Percentiles rank a stretch among this genome's conserved stretches.
These are phyloP conservation scores for Colletotrichum sp. DNA, from an alignment of 2,329 filamentous ascomycete species.

Conservation along the genomic window DNA sequence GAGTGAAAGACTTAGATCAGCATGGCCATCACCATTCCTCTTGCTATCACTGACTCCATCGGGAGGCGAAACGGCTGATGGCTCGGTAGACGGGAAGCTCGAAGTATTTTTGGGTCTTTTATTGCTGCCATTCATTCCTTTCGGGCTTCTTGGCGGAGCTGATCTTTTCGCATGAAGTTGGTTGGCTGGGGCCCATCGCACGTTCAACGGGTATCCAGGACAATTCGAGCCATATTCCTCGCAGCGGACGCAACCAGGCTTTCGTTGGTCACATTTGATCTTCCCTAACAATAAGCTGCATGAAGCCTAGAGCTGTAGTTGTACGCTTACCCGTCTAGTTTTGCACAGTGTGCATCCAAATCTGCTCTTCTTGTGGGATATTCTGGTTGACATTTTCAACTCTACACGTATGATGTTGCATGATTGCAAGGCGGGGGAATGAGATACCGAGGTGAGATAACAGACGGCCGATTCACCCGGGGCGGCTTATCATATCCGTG, in stretches of 20 bases:
- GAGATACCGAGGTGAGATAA: not conserved
- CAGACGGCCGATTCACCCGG: not conserved
- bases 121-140: not conserved
- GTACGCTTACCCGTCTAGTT: not conserved
- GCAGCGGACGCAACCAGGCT: not conserved
- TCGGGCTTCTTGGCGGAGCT: not conserved
- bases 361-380: not conserved
- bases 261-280: not conserved
- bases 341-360: not conserved
- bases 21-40: not conserved
- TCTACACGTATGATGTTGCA: not conserved
- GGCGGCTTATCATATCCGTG: not conserved
- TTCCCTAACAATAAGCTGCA: not conserved
- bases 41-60: not conserved
- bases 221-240: not conserved
- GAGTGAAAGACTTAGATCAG: not conserved
- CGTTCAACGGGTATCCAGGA: not conserved
- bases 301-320: fast-evolving
- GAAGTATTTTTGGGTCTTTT: not conserved
- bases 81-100: not conserved
- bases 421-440: not conserved
- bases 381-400: not conserved
- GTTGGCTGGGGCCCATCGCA: not conserved
- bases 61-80: not conserved
- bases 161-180: not conserved